Evolutionary conservation across 306 rosid genomes (phyloP).

Genomic region (Erythrophleum fordii): DNA sequence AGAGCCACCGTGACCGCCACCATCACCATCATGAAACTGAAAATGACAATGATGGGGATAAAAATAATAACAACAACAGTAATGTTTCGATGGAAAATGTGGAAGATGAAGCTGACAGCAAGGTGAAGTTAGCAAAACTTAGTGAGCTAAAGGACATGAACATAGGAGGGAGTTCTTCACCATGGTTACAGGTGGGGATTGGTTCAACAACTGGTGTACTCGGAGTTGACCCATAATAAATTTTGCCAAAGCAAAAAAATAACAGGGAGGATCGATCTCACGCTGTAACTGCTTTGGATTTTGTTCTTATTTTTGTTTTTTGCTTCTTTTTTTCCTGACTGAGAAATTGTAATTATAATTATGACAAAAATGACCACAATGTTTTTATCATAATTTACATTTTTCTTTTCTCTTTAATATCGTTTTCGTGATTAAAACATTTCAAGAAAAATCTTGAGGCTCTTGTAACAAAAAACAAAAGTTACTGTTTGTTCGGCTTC

Average conservation of each 20-base stretch:
- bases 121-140: conserved; percentile 78
- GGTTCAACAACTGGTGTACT: conserved; percentile 79
- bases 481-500: conserved; percentile 10
- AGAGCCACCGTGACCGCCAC: not conserved
- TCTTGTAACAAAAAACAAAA: not conserved
- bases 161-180: conserved; percentile 69
- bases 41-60: conserved; percentile 41
- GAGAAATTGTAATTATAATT: conserved; percentile 68
- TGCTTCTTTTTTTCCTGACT: not conserved
- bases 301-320: not conserved
- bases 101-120: conserved; percentile 83
- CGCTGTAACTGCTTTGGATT: conserved; percentile 10
- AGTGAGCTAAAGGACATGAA: conserved; percentile 83
- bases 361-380: conserved; percentile 34
- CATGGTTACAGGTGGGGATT: conserved; percentile 95
- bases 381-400: conserved; percentile 12
- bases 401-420: not conserved
- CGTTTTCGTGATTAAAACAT: not conserved
- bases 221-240: conserved; percentile 37
- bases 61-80: conserved; percentile 34
- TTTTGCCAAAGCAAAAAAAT: not conserved
- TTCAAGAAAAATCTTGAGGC: not conserved
- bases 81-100: conserved; percentile 49
- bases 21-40: conserved; percentile 25
- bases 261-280: conserved; percentile 4